A percentile compares a stretch with the other conserved stretches of the same genome.
phyloP scores from a whole-genome alignment of 163 green algal genomes.

The Scenedesmus sp. region DNA sequence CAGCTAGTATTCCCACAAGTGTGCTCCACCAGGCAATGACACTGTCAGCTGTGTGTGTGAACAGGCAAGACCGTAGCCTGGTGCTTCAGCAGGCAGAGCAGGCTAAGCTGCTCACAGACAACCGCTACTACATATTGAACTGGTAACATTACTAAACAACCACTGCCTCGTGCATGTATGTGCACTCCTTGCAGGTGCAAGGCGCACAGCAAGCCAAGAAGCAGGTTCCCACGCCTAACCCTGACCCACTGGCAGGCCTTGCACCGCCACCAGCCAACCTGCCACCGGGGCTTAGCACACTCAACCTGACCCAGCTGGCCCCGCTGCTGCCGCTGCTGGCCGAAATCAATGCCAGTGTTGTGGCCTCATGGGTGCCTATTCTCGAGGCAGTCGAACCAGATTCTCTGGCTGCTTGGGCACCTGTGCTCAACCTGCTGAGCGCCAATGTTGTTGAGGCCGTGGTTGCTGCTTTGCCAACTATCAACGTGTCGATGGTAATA shows the following conservation, averaged over 20 bases:
- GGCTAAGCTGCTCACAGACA: too few species aligned
- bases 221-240: not conserved
- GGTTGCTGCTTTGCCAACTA: slow-evolving; percentile 8
- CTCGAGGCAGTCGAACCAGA: not conserved
- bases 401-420: not conserved
- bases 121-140: too few species aligned
- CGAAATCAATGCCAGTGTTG: slow-evolving; percentile 16
- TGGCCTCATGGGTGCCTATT: slow-evolving; percentile 18
- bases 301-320: slow-evolving; percentile 40
- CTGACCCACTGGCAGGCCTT: slow-evolving; percentile 22
- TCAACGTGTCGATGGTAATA: not conserved
- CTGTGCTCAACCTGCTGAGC: slow-evolving; percentile 26
- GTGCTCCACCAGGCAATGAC: too few species aligned
- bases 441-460: not conserved
- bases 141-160: too few species aligned
- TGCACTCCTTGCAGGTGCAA: not conserved
- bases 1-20: not conserved
- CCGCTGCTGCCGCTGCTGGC: slow-evolving; percentile 35
- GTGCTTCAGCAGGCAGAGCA: too few species aligned
- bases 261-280: not conserved
- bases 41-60: too few species aligned
- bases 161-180: not conserved
- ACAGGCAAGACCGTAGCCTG: too few species aligned
- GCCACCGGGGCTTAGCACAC: slow-evolving; percentile 16
- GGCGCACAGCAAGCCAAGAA: not conserved